Base-by-base conservation (phyloP, 169 alveolate genomes). In the Cryptosporidium viatorum region DNA sequence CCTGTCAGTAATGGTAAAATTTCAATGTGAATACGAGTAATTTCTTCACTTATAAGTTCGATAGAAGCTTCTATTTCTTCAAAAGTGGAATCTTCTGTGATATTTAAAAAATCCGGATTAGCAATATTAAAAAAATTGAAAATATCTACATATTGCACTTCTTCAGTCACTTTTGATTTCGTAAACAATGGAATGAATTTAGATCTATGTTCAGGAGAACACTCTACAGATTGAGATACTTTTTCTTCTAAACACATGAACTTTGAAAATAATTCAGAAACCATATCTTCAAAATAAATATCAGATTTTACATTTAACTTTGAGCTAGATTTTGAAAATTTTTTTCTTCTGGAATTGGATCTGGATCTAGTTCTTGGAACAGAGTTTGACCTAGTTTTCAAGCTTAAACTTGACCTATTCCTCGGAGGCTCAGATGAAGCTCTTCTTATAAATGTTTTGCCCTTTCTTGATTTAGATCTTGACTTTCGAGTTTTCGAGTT, bases 1-100 rank as follows among this genome's bases (percentile, higher is more conserved):
- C 84, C 84, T 10, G 84, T 21, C 62, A 69, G 41, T 39, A 69
- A 10, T 1, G 84, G 84, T 8, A 39, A 3, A 43, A 69, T 33
- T 8, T 43, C n/a, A 16, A 7, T 5, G 12, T 69, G 58, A 41
- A 69, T 41, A 8, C 84, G 58, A 21, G 21, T 8, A 8, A 69
- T 26, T 21, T 69, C 84, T 29, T 6, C 33, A 43, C 65, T 50
- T 9, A 37, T n/a, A 16, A 26, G 6, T 43, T 26, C 43, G 5
- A 69, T 41, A 23, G 84, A 2, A 69, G 18, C 18, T 3, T 39
- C 37, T 8, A 69, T 69, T 41, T 45, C 62, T 41, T 69, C 62
- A 4, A 41, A 3, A 23, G 58, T 16, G 14, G 84, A 69, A 3
- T 18, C n/a, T 9, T 69, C 84, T 5, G 58, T 39, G 21, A 69